Percentiles rank a stretch among this genome's conserved stretches.
These are phyloP conservation scores for Phlebiopsis flavidoalba DNA, from an alignment of 768 basidiomycete species.

Conservation along the genomic window DNA sequence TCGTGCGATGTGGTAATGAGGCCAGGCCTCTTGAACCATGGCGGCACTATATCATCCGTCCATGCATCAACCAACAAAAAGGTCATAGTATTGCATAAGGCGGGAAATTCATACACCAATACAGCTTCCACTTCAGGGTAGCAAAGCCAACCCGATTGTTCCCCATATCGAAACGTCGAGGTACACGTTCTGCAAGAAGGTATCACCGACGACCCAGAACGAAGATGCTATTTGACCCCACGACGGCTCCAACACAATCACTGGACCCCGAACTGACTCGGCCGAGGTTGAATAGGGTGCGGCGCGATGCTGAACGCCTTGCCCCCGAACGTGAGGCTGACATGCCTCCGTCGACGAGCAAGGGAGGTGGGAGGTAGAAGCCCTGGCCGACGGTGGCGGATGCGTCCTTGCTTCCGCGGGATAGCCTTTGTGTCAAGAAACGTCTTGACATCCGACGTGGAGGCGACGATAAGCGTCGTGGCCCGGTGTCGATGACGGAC, in stretches of 20 bases:
- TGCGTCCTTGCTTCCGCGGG: slow-evolving; percentile 18
- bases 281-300: slow-evolving; percentile 40
- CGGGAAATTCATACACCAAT: no score
- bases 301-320: slow-evolving; percentile 31
- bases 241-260: slow-evolving; percentile 34
- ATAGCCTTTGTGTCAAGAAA: slow-evolving; percentile 26
- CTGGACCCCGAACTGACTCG: slow-evolving; percentile 23
- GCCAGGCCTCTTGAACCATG: no score
- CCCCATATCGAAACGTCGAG: slow-evolving; percentile 36
- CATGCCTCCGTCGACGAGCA: slow-evolving; percentile 19
- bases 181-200: slow-evolving; percentile 43
- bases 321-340: slow-evolving; percentile 36
- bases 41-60: no score
- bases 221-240: slow-evolving; percentile 8
- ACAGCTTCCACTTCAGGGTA: slow-evolving; percentile 4
- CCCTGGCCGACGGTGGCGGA: slow-evolving; percentile 18
- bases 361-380: slow-evolving; percentile 35
- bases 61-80: no score
- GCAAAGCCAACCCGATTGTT: slow-evolving; percentile 18
- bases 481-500: slow-evolving; percentile 29
- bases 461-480: slow-evolving; percentile 25
- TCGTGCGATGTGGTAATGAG: no score
- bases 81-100: no score
- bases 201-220: slow-evolving; percentile 33
- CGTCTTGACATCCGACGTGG: slow-evolving; percentile 9